Evolutionary conservation across 768 basidiomycete genomes (phyloP).

Genomic region (Hericium erinaceus): DNA sequence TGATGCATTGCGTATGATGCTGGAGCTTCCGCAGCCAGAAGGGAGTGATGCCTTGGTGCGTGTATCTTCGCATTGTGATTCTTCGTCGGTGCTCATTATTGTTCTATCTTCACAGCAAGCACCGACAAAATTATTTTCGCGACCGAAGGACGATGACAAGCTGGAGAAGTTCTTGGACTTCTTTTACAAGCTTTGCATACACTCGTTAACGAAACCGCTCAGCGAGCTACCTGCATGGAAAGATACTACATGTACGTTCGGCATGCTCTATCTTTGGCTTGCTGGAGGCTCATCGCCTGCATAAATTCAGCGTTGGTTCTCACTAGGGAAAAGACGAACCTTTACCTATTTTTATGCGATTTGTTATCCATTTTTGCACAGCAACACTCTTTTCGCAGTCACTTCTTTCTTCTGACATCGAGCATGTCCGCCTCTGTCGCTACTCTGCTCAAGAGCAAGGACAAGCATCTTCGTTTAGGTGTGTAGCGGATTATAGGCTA

Average conservation of each 20-base stretch:
- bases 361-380: slow-evolving; percentile 79
- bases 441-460: slow-evolving; percentile 67
- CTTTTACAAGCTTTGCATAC: slow-evolving; percentile 80
- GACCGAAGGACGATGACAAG: slow-evolving; percentile 71
- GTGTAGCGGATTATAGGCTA: slow-evolving; percentile 21
- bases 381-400: slow-evolving; percentile 88
- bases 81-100: background rate
- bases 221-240: slow-evolving; percentile 63
- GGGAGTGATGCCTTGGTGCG: slow-evolving; percentile 15
- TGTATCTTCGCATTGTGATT: background rate
- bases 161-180: slow-evolving; percentile 88
- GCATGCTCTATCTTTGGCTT: slow-evolving; percentile 14
- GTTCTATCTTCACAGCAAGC: background rate
- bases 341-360: slow-evolving; percentile 86
- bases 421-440: slow-evolving; percentile 68
- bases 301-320: slow-evolving; percentile 46
- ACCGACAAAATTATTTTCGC: slow-evolving; percentile 35
- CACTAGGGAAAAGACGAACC: slow-evolving; percentile 68
- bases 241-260: slow-evolving; percentile 33
- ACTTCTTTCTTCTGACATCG: slow-evolving; percentile 81
- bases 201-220: slow-evolving; percentile 76
- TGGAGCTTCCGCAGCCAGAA: slow-evolving; percentile 57
- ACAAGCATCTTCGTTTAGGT: slow-evolving; percentile 93
- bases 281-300: slow-evolving; percentile 1
- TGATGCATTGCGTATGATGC: slow-evolving; percentile 73